phyloP scores from a whole-genome alignment of 2,329 filamentous ascomycete species.

The Paecilomyces sp. region DNA sequence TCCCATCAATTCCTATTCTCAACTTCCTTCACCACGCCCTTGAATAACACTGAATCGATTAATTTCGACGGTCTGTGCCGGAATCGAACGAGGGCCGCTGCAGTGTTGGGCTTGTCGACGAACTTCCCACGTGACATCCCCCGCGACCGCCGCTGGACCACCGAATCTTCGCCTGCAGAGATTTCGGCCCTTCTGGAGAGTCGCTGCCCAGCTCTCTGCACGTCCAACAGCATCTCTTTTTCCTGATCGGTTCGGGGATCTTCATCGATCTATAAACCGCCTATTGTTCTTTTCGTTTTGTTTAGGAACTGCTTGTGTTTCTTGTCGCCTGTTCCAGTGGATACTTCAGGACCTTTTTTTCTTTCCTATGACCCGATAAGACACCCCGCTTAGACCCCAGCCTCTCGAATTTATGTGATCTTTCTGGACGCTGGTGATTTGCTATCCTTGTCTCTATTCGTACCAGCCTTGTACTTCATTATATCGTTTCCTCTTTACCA shows the following conservation, averaged over 20 bases:
- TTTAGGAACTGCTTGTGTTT: not conserved
- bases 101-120: not conserved
- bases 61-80: not conserved
- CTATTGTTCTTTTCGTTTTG: not conserved
- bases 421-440: not conserved
- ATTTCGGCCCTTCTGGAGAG: not conserved
- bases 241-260: not conserved
- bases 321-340: not conserved
- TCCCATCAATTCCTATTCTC: too few species aligned
- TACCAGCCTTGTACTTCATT: not conserved
- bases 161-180: constrained; percentile 2
- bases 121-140: not conserved
- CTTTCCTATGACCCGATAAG: not conserved
- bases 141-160: constrained; percentile 12
- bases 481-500: not conserved
- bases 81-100: constrained; percentile 8
- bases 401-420: not conserved
- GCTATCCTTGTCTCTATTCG: not conserved
- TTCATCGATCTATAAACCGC: not conserved
- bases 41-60: not conserved
- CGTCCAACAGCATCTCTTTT: not conserved
- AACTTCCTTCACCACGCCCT: too few species aligned
- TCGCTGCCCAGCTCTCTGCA: not conserved
- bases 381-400: not conserved
- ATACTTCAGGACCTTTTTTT: not conserved